Percentiles rank a stretch among this genome's conserved stretches.
Conservation (phyloP, 73 alveolate genomes). For the Tetrahymena elliotti region DNA sequence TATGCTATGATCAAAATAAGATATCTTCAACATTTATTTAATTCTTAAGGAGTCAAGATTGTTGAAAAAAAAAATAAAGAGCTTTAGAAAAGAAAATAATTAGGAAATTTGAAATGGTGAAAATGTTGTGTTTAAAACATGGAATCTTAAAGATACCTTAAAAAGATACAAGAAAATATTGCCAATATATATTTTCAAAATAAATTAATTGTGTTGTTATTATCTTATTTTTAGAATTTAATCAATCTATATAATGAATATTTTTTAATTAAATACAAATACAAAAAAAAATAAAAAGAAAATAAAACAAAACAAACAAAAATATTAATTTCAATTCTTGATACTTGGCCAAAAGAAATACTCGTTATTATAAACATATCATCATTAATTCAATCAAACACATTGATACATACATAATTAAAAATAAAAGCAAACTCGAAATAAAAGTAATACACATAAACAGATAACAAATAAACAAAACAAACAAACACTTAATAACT, state of each 20-base stretch:
- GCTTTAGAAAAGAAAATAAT: too few species aligned
- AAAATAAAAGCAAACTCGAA: not conserved
- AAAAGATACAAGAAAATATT: not conserved
- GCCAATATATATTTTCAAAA: too few species aligned
- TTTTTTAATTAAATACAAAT: too few species aligned
- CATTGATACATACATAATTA: not conserved
- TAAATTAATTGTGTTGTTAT: too few species aligned
- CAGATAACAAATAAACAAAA: not conserved
- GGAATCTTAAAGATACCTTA: not conserved
- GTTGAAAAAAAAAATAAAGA: not conserved
- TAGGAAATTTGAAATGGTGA: not conserved
- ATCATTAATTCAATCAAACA: not conserved
- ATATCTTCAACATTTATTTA: too few species aligned
- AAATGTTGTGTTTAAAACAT: too few species aligned
- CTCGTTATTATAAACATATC: not conserved
- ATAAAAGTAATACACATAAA: not conserved
- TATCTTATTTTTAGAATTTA: not conserved
- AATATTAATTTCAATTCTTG: not conserved
- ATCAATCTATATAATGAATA: not conserved
- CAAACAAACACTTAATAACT: not conserved
- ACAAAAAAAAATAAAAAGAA: not conserved
- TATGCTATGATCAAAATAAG: too few species aligned
- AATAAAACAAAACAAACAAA: too few species aligned
- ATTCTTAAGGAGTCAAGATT: not conserved
- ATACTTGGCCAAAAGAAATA: not conserved